Base-by-base conservation (phyloP, 768 basidiomycete species). In the Tylopilus sp. region DNA sequence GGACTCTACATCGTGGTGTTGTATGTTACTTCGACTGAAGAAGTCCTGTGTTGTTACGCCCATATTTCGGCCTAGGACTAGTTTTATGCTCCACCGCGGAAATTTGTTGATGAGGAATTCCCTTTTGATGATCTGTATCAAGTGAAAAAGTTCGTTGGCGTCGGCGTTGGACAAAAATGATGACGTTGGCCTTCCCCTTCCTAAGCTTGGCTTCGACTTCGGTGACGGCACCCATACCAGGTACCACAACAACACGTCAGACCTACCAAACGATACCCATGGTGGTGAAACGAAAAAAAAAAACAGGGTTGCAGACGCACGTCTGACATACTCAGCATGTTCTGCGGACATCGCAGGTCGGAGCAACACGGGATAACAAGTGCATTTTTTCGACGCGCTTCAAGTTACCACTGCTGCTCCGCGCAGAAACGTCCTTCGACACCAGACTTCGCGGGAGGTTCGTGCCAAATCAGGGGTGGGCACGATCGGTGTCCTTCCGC, bases 41-140 rank as follows among this genome's bases (percentile, higher is more conserved):
- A 15, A n/a, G 39, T 45, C n/a, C 8, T 15, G 40, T 42, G 44
- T 52, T 63, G 64, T 35, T 67, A 66, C 54, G 31, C 20, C 22
- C 13, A 23, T 41, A 13, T 39, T 33, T 45, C 22, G 15, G 28
- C 26, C 17, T 21, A 43, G 33, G 40, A 31, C n/a, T 18, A 15
- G 22, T 40, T 23, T 12, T 39, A n/a, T 26, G 6, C 18, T 38
- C 36, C 42, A 13, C 35, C 9, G 4, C 30, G 13, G 26, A 33
- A 38, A 23, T 28, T 25, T n/a, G 26, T 26, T 4, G 18, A 47
- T 9, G 26, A 43, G 33, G 28, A 17, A 22, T 20, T 23, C 7
- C n/a, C 20, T 13, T 25, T 30, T 38, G 25, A 42, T 4, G n/a
- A 12, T 31, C 11, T 31, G 26, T 26, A 26, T 31, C 15, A 26